phyloP scores from a whole-genome alignment of 306 rosid species.

The Delonix regia region DNA sequence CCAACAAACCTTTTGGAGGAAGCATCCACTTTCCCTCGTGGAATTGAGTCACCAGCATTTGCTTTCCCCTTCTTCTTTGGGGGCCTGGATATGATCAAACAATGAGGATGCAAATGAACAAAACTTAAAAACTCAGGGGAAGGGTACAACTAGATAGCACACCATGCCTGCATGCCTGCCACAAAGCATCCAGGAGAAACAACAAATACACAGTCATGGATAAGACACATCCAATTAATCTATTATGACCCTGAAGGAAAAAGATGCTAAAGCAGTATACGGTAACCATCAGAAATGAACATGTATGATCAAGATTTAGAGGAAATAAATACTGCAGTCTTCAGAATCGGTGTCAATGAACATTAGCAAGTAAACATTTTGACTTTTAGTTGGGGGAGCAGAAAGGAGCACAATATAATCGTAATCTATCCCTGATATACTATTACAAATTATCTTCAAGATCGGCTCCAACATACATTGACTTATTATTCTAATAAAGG shows the following conservation, averaged over 20 bases:
- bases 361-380: neutral
- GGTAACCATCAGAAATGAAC: neutral
- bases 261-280: neutral
- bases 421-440: neutral
- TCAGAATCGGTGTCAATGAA: neutral
- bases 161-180: slow-evolving; percentile 2
- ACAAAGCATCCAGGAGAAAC: neutral
- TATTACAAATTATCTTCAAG: neutral
- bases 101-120: slow-evolving; percentile 5
- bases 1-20: slow-evolving; percentile 65
- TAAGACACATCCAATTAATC: neutral
- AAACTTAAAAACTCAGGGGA: neutral
- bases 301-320: neutral
- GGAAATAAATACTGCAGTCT: neutral
- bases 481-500: neutral
- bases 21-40: slow-evolving; percentile 54
- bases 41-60: slow-evolving; percentile 48
- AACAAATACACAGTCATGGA: slow-evolving; percentile 7
- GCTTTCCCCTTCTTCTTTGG: slow-evolving; percentile 67
- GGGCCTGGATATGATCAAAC: slow-evolving; percentile 52
- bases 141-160: slow-evolving; percentile 8
- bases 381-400: neutral
- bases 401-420: neutral
- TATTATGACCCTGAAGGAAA: neutral
- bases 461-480: neutral